A percentile compares a stretch with the other conserved stretches of the same genome.
These are phyloP conservation scores for Mariannaea elegans DNA, from an alignment of 2,329 filamentous ascomycete species.

Conservation along the genomic window DNA sequence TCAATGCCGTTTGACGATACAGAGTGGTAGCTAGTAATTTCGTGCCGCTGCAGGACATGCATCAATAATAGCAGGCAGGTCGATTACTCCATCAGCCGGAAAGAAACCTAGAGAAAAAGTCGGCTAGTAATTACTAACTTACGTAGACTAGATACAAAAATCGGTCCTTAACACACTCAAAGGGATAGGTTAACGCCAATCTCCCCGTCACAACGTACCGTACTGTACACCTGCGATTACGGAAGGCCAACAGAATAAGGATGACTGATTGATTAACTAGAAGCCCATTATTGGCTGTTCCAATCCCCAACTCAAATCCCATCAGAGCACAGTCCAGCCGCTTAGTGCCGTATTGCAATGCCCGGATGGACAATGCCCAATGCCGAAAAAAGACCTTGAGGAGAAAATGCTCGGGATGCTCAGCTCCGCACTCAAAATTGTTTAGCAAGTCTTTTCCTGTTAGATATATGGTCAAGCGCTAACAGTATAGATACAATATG, in stretches of 20 bases:
- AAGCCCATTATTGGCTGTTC: constrained; percentile 28
- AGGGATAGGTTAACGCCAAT: too few species aligned
- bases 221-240: background rate
- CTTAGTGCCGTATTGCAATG: background rate
- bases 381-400: constrained; percentile 8
- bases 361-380: constrained; percentile 1
- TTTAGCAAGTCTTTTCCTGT: background rate
- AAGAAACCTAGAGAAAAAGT: too few species aligned
- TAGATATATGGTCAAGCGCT: constrained; percentile 11
- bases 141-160: too few species aligned
- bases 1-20: background rate
- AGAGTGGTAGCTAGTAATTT: background rate
- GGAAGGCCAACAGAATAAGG: background rate
- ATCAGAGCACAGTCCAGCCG: background rate
- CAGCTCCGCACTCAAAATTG: background rate
- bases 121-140: too few species aligned
- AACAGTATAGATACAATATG: background rate
- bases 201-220: too few species aligned
- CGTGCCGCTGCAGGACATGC: background rate
- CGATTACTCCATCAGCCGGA: too few species aligned
- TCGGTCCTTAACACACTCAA: too few species aligned
- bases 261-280: constrained; percentile 40
- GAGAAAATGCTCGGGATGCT: background rate
- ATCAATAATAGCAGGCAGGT: too few species aligned
- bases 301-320: background rate